Evolutionary conservation across 192 early-diverging fungal species (phyloP), one percentile per base, ranked within the genome.

Genomic region (Backusella psychrophila): DNA sequence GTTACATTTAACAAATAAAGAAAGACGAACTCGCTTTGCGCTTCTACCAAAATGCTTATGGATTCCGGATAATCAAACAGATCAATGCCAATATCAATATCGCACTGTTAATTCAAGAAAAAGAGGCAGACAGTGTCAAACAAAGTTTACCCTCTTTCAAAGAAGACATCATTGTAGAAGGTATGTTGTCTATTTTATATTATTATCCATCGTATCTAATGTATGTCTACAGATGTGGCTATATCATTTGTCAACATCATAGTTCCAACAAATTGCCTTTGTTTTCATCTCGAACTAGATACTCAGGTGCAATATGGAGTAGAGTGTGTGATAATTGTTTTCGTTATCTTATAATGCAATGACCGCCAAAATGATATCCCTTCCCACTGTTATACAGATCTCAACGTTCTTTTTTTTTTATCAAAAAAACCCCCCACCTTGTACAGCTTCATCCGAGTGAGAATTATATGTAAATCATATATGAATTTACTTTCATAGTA

Each of bases 81-180:
- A 49, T 19, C 80, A 77, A 31, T 81, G 80, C 4, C 80, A 81
- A 53, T 77, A 67, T 36, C 42, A 69, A 66, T 63, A 63, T 11
- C 56, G 56, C 12, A 63, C 56, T 12, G 23, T 63, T 23, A 63
- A 63, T 12, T 42, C 63, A n/a, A 68, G 29, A 17, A 52, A 67
- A 9, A 26, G 46, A 9, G 26, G 39, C 2, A 31, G 23, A 36
- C 79, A 31, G 36, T 81, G 80, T 39, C 44, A 46, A n/a, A 72
- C 75, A 17, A 17, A 69, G 38, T 81, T 81, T 39, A 38, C 73
- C 17, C 75, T 76, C 21, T 78, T 78, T 33, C 76, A 75, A 31
- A 49, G 80, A 49, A 73, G 59, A 39, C 80, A 81, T 78, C 80
- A 81, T 49, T 81, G 80, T 33, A 68, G 80, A 70, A 79, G 74